These are phyloP conservation scores for Bruguiera sexangula DNA, from an alignment of 345 rosid genomes.

Conservation along the genomic window DNA sequence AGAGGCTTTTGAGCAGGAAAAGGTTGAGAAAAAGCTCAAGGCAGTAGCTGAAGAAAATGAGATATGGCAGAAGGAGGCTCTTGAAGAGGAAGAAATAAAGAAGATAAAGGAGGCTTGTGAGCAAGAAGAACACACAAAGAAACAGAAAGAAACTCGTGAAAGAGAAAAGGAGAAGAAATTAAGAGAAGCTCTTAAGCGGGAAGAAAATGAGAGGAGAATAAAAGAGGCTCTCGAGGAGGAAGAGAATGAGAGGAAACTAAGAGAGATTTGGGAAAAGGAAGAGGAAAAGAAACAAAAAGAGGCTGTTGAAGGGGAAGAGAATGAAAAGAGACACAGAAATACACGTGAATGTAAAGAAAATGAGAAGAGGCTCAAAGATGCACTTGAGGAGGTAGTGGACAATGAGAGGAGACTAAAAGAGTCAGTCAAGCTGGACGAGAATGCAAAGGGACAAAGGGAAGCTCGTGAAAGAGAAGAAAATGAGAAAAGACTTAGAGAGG, in stretches of 20 bases:
- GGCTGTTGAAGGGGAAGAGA: slow-evolving; percentile 26
- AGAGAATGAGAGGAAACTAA: slow-evolving; percentile 29
- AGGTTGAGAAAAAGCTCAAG: slow-evolving; percentile 7
- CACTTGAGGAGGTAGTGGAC: slow-evolving; percentile 39
- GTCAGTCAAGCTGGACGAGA: slow-evolving; percentile 31
- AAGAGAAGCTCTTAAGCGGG: slow-evolving; percentile 23
- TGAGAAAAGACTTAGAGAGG: slow-evolving; percentile 43
- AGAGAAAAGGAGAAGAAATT: slow-evolving; percentile 26
- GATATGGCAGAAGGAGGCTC: slow-evolving; percentile 25
- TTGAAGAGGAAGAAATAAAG: slow-evolving; percentile 27
- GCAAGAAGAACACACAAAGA: slow-evolving; percentile 31
- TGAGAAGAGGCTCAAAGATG: slow-evolving; percentile 30
- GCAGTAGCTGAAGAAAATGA: slow-evolving; percentile 14
- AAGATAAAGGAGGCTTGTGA: slow-evolving; percentile 31
- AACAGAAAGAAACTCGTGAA: slow-evolving; percentile 29
- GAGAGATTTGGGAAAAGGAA: slow-evolving; percentile 32
- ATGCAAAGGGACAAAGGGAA: slow-evolving; percentile 34
- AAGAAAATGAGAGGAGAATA: slow-evolving; percentile 27
- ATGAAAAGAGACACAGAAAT: slow-evolving; percentile 29
- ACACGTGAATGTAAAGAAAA: slow-evolving; percentile 29
- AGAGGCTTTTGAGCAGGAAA: slow-evolving; percentile 6
- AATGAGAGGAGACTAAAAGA: slow-evolving; percentile 32
- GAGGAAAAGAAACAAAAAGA: slow-evolving; percentile 33
- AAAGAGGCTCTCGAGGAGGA: slow-evolving; percentile 32
- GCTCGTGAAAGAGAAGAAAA: slow-evolving; percentile 35